Base-by-base conservation (phyloP, 108 stramenopile genomes). In the Chaetoceros muelleri region DNA sequence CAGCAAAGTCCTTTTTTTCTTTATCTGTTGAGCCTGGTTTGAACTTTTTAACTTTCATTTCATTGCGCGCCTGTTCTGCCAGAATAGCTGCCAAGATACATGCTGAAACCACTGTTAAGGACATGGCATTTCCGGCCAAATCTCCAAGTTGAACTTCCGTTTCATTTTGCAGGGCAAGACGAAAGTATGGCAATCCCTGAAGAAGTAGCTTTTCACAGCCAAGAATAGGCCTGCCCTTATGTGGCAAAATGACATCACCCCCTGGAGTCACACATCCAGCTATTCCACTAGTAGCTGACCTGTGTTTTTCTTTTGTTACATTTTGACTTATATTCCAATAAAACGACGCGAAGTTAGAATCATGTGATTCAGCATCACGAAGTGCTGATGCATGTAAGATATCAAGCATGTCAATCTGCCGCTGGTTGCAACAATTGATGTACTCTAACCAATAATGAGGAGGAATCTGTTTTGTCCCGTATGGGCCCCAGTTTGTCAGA, bases 101-200 rank as follows among this genome's bases (percentile, higher is more conserved):
- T 16, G 86, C 86, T 48, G 63, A 75, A 2, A 88, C 79, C 22
- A 88, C 86, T 26, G 81, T 60, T 2, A 84, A 63, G 49, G 71
- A 74, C 87, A 88, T 88, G 19, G 87, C 87, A 62, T 88, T 88
- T 13, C 87, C 87, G 7, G 87, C 87, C 20, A 88, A 53, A 67
- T 88, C 87, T 24, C 74, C 73, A 3, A 88, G 69, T 28, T 88
- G 75, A 0, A 88, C 87, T 60, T 88, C 87, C 1, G 81, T 79
- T 67, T 88, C 87, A 24, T 79, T 74, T 19, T 77, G 80, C 19
- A 88, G 72, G 24, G 65, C 26, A 17, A 88, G 70, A 18, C 87
- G 64, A 21, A 78, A 88, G 53, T 66, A 88, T 13, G 87, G 87
- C 20, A 88, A 84, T 20, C 87, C 76, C 57, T 88, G 87, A 2